A percentile compares a stretch with the other conserved stretches of the same genome.
phyloP scores from a whole-genome alignment of 352 stramenopile species.

The Aphanomyces euteiches region DNA sequence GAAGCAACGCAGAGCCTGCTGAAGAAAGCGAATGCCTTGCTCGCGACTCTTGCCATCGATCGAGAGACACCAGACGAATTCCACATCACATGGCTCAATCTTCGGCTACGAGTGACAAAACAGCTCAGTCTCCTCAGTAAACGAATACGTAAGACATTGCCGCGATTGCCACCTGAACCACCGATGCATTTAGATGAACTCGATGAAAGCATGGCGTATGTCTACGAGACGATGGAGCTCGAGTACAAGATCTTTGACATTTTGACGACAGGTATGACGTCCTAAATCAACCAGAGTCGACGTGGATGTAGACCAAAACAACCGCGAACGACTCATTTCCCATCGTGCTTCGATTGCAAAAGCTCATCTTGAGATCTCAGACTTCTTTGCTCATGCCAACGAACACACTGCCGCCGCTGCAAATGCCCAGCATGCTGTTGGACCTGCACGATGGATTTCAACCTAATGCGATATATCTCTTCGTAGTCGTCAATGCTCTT shows the following conservation, averaged over 20 bases:
- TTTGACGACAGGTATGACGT: background rate
- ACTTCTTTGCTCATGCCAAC: background rate
- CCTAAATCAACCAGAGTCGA: background rate
- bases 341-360: slow-evolving; percentile 18
- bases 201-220: slow-evolving; percentile 12
- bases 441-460: too few species aligned
- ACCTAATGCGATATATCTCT: too few species aligned
- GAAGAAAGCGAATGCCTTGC: slow-evolving; percentile 2
- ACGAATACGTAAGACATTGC: background rate
- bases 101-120: slow-evolving; percentile 6
- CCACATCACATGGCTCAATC: slow-evolving; percentile 8
- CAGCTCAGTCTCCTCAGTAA: slow-evolving; percentile 2
- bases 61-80: background rate
- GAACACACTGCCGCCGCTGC: background rate
- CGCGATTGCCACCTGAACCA: background rate
- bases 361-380: slow-evolving; percentile 17
- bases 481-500: slow-evolving; percentile 19
- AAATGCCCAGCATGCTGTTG: slow-evolving; percentile 18
- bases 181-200: slow-evolving; percentile 2
- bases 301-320: slow-evolving; percentile 6
- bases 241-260: slow-evolving; percentile 23
- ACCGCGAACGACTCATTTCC: background rate
- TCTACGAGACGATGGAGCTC: slow-evolving; percentile 20
- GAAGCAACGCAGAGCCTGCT: background rate
- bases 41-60: background rate